Percentiles rank a stretch among this genome's conserved stretches.
Evolutionary conservation across 495 filamentous ascomycete genomes (phyloP).

Genomic region (Hypomontagnella monticulosa): DNA sequence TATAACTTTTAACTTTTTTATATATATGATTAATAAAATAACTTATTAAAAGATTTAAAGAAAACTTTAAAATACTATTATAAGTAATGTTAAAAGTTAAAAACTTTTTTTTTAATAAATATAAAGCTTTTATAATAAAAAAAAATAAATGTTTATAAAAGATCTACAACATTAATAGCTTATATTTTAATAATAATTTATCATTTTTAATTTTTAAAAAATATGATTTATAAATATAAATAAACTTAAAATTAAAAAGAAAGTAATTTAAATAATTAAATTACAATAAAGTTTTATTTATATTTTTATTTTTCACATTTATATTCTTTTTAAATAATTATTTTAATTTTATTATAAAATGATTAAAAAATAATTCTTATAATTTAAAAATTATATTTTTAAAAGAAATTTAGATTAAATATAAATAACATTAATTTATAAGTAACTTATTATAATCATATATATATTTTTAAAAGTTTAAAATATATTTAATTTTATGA

Average conservation of each 20-base stretch:
- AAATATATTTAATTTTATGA: constrained; percentile 2
- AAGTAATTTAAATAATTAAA: constrained; percentile 4
- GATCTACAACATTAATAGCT: background rate
- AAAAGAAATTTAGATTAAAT: background rate
- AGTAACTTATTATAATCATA: background rate
- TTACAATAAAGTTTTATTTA: background rate
- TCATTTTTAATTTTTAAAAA: background rate
- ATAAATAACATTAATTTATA: constrained; percentile 7
- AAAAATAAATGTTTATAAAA: background rate
- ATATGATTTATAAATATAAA: constrained; percentile 1
- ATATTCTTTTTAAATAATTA: background rate
- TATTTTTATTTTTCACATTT: background rate
- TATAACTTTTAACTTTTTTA: background rate
- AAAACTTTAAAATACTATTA: constrained; percentile 1
- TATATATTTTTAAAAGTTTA: background rate
- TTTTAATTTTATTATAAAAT: background rate
- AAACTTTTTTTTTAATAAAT: constrained; percentile 3
- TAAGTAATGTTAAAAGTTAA: background rate
- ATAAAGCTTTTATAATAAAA: background rate
- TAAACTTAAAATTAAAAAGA: background rate
- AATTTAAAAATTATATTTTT: background rate
- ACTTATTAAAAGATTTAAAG: constrained; percentile 2
- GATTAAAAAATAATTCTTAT: constrained; percentile 1
- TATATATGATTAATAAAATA: background rate
- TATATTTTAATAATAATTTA: background rate